Percentiles rank a stretch among this genome's conserved stretches.
Evolutionary conservation across 495 filamentous ascomycete genomes (phyloP).

Genomic region (Baudoinia panamericana): DNA sequence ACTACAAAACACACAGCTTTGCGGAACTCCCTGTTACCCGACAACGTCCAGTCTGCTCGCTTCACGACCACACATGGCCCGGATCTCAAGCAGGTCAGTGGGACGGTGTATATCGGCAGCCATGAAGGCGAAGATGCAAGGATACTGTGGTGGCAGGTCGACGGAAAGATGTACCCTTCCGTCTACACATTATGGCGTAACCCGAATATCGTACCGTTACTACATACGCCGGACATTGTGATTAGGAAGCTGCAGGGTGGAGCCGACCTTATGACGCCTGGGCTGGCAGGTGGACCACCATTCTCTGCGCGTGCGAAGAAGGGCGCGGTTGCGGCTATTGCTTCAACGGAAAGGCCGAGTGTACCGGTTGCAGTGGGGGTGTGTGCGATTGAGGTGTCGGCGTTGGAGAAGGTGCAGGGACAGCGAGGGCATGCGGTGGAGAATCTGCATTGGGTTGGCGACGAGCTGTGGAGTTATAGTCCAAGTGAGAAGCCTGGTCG

Average conservation of each 20-base stretch:
- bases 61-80: slow-evolving; percentile 60
- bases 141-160: slow-evolving; percentile 58
- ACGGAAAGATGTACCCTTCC: slow-evolving; percentile 48
- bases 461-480: slow-evolving; percentile 60
- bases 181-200: slow-evolving; percentile 60
- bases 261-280: slow-evolving; percentile 65
- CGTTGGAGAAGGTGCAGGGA: slow-evolving; percentile 45
- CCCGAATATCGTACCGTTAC: slow-evolving; percentile 45
- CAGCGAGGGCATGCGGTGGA: slow-evolving; percentile 55
- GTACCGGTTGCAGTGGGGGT: slow-evolving; percentile 53
- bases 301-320: slow-evolving; percentile 50
- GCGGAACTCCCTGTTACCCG: slow-evolving; percentile 51
- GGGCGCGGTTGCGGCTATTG: slow-evolving; percentile 52
- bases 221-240: slow-evolving; percentile 50
- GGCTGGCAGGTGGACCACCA: slow-evolving; percentile 54
- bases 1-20: slow-evolving; percentile 39
- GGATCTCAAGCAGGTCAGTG: slow-evolving; percentile 48
- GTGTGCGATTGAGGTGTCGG: slow-evolving; percentile 53
- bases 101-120: slow-evolving; percentile 52
- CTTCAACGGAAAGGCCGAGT: slow-evolving; percentile 44
- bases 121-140: slow-evolving; percentile 45
- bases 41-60: slow-evolving; percentile 48
- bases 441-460: slow-evolving; percentile 58
- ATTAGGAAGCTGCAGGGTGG: slow-evolving; percentile 51
- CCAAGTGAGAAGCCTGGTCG: slow-evolving; percentile 40